Percentiles rank a stretch among this genome's conserved stretches.
Evolutionary conservation across 2,329 filamentous ascomycete genomes (phyloP).

Genomic region (Nannizziopsis barbatae): DNA sequence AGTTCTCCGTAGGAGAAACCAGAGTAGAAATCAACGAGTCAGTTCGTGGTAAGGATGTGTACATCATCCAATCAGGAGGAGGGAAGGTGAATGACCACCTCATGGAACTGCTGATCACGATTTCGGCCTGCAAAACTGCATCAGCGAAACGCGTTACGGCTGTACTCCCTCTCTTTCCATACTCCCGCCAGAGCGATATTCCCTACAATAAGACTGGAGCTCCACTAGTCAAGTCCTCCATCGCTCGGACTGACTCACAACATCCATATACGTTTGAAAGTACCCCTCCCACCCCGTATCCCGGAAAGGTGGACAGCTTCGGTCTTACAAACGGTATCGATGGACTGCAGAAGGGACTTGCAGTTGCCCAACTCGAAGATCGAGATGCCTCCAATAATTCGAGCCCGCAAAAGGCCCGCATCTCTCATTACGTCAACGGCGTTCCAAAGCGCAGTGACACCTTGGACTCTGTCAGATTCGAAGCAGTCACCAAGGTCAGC

Average conservation of each 20-base stretch:
- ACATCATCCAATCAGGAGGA: slow-evolving; percentile 90
- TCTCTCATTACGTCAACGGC: slow-evolving; percentile 30
- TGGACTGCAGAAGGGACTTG: slow-evolving; percentile 59
- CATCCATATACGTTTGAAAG: slow-evolving; percentile 79
- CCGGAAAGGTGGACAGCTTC: slow-evolving; percentile 55
- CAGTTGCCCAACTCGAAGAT: slow-evolving; percentile 53
- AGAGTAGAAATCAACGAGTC: slow-evolving; percentile 93
- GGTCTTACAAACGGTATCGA: slow-evolving; percentile 58
- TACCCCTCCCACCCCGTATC: slow-evolving; percentile 72
- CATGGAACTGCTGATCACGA: slow-evolving; percentile 93
- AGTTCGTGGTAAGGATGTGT: slow-evolving; percentile 95
- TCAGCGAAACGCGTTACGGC: slow-evolving; percentile 88
- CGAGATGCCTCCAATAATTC: slow-evolving; percentile 24
- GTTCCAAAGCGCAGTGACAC: slow-evolving; percentile 29
- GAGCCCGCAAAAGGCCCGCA: slow-evolving; percentile 34
- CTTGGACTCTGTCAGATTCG: slow-evolving; percentile 29
- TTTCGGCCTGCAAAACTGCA: slow-evolving; percentile 93
- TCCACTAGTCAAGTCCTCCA: slow-evolving; percentile 62
- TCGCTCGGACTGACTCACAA: slow-evolving; percentile 33
- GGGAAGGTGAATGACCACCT: slow-evolving; percentile 93
- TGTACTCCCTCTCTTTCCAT: slow-evolving; percentile 89
- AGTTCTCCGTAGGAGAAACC: slow-evolving; percentile 92
- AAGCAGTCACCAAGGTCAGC: slow-evolving; percentile 16
- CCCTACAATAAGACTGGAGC: slow-evolving; percentile 94
- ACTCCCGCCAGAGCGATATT: slow-evolving; percentile 89